Percentiles rank a stretch among this genome's conserved stretches.
These are phyloP conservation scores for Vaccinium darrowii DNA, from an alignment of 148 eudicot genomes.

Conservation along the genomic window DNA sequence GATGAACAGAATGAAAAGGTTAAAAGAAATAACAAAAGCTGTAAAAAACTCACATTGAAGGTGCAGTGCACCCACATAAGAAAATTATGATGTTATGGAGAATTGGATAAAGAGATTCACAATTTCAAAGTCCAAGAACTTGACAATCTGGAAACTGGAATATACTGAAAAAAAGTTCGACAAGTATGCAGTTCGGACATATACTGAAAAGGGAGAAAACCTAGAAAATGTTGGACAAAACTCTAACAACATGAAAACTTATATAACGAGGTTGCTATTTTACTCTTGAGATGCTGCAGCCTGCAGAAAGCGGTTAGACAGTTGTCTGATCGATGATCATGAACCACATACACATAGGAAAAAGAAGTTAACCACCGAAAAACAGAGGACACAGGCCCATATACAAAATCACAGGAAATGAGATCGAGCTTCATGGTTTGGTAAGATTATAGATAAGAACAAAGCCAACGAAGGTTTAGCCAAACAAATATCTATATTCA, in stretches of 20 bases:
- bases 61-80: background rate
- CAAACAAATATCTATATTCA: background rate
- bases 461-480: background rate
- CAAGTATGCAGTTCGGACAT: background rate
- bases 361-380: background rate
- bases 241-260: background rate
- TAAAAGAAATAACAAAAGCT: too few relatives aligned
- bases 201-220: background rate
- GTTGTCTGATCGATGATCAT: background rate
- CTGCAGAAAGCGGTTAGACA: background rate
- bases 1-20: too few relatives aligned
- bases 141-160: background rate
- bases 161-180: background rate
- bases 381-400: background rate
- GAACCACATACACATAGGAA: background rate
- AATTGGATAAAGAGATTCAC: background rate
- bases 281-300: background rate
- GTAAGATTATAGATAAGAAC: background rate
- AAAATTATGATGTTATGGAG: too few relatives aligned
- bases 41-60: too few relatives aligned
- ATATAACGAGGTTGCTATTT: background rate
- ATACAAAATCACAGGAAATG: background rate
- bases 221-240: background rate
- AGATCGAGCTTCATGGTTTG: slow-evolving; percentile 2
- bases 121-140: background rate